phyloP scores from a whole-genome alignment of 2,329 filamentous ascomycete genomes.

The Pseudogymnoascus sp. region DNA sequence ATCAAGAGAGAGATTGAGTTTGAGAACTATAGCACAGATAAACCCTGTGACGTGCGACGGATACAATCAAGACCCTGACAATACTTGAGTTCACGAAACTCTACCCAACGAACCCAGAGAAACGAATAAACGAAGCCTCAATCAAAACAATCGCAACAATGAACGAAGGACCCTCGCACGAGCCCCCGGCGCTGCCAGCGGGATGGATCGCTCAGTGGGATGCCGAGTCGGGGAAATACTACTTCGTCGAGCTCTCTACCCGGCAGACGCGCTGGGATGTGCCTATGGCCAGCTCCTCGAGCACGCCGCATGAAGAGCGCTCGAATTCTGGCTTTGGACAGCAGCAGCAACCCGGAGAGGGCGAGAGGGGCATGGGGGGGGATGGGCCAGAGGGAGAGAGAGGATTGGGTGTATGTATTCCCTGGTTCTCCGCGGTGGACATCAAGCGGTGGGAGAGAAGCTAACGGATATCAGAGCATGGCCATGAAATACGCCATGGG shows the following conservation, averaged over 20 bases:
- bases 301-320: slow-evolving; percentile 36
- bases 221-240: slow-evolving; percentile 54
- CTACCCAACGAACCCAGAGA: background rate
- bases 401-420: slow-evolving; percentile 52
- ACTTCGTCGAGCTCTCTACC: slow-evolving; percentile 64
- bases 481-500: slow-evolving; percentile 23
- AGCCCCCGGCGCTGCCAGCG: slow-evolving; percentile 50
- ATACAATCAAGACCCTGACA: background rate
- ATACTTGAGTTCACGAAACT: background rate
- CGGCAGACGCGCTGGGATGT: slow-evolving; percentile 67
- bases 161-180: slow-evolving; percentile 26
- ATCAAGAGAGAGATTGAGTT: background rate
- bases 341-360: slow-evolving; percentile 15
- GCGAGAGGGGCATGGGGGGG: slow-evolving; percentile 32
- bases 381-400: slow-evolving; percentile 50
- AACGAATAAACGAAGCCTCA: background rate
- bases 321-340: slow-evolving; percentile 29
- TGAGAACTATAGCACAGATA: background rate
- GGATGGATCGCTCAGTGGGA: slow-evolving; percentile 68
- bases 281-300: slow-evolving; percentile 52
- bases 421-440: background rate
- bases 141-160: background rate
- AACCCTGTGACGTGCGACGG: background rate
- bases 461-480: slow-evolving; percentile 15
- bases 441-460: slow-evolving; percentile 1